Evolutionary conservation across 1,284 basidiomycete species (phyloP), one percentile per base, ranked within the genome.

Genomic region (Ganoderma multipileum): DNA sequence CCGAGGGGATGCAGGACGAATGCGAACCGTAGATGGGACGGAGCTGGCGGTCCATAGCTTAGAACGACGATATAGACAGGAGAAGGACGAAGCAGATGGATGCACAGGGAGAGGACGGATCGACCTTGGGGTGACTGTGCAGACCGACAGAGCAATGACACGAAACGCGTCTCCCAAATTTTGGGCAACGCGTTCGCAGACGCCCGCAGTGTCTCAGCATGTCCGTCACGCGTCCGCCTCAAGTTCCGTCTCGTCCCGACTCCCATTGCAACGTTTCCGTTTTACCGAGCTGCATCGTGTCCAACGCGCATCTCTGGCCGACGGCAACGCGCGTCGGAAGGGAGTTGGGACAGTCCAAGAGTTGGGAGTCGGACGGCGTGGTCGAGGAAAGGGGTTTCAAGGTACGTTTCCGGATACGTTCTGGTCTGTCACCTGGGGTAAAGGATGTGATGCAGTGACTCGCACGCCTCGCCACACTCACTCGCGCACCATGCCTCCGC

Each of bases 1-100:
- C 61, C n/a, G 33, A 63, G 59, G n/a, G 64, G 47, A 59, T 58
- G 39, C 33, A 54, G 38, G 12, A 14, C 33, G 58, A 26, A 64
- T 66, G 71, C 86, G 71, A 64, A 93, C 92, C 92, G 76, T 94
- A 94, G 78, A 94, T 89, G 70, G 90, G 91, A 72, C 89, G 89
- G 78, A 94, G 88, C 81, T 94, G 92, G 75, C 92, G 91, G 74
- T 94, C 92, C 72, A 92, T 82, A 66, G 88, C 86, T 52, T 14
- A 26, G 42, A 33, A 44, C 16, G 26, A 57, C 78, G 74, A 71
- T 60, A 39, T 26, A 26, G 80, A 81, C 74, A 82, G 61, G 71
- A 38, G 28, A 63, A 47, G 63, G 64, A 50, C 28, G 63, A 65
- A 66, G 62, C 26, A 68, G 33, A 61, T 60, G 66, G 42, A 58